Evolutionary conservation across 1,284 basidiomycete species (phyloP), one percentile per base, ranked within the genome.

Genomic region (Microbotryomycetes sp.): DNA sequence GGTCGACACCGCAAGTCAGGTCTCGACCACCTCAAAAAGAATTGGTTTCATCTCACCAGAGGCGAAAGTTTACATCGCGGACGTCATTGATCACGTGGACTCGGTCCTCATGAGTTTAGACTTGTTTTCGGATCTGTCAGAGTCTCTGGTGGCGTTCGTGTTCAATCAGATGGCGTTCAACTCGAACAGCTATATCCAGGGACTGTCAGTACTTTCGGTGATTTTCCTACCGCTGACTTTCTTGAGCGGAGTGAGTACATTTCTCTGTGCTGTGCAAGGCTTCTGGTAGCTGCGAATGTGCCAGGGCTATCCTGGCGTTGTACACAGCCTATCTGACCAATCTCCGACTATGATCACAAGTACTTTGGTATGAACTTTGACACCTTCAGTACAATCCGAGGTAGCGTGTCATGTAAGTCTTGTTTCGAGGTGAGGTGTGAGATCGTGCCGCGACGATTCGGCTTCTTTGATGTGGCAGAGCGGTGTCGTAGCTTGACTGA

Each of bases 151-250:
- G 68, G 81, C 81, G 62, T 87, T 84, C 72, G 82, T 83, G 2
- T 87, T 83, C 77, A 83, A 83, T 50, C 32, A 45, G 25, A 29
- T 25, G 59, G 54, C 26, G 0, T 58, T 55, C 49, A 56, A 53
- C 71, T 86, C 83, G 82, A 86, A 86, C 74, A 78, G 83, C 71
- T 81, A 83, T 46, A 86, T 86, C 84, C 80, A 80, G 26, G 79
- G 81, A n/a, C 74, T 85, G 49, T 84, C 83, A 6, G 68, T 85
- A 16, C 81, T 81, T 1, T 86, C 84, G 1, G 83, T 87, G 70
- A 82, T 86, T 67, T 87, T 84, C 76, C 74, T 87, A 16, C 86
- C 86, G 0, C 73, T 87, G 26, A 86, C 85, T 1, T 78, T 87
- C 29, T 77, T 88, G 19, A 85, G 84, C 19, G 85, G 85, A 9